phyloP scores from a whole-genome alignment of 768 basidiomycete genomes.

The Termitomyces sp. region DNA sequence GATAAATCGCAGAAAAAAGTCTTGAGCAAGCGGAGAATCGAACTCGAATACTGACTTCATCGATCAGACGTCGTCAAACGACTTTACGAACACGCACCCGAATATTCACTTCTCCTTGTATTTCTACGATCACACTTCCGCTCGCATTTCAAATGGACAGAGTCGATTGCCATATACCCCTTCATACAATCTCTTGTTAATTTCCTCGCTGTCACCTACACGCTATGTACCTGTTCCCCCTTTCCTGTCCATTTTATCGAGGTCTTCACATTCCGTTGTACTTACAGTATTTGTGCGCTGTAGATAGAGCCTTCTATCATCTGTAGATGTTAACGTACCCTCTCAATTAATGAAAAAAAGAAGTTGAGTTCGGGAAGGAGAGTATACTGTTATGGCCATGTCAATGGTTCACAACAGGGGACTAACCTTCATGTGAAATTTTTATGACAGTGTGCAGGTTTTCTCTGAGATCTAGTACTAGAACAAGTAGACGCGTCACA shows the following conservation, averaged over 20 bases:
- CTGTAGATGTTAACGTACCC: conserved; percentile 2
- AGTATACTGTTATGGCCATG: not conserved
- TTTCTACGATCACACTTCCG: conserved; percentile 2
- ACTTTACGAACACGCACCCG: not conserved
- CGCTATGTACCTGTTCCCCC: conserved; percentile 9
- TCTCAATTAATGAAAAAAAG: not conserved
- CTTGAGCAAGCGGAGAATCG: conserved; percentile 40
- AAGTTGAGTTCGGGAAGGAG: not conserved
- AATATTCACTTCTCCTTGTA: conserved; percentile 7
- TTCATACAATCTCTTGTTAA: not conserved
- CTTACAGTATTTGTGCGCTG: conserved; percentile 3
- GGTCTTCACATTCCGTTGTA: conserved; percentile 7
- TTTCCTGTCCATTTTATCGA: not conserved
- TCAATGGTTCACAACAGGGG: too few species aligned
- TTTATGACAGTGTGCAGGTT: too few species aligned
- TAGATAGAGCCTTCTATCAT: conserved; percentile 14
- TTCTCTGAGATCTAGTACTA: too few species aligned
- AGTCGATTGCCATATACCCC: conserved; percentile 15
- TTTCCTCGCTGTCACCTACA: not conserved
- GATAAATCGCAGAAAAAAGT: conserved; percentile 32
- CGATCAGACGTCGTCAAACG: not conserved
- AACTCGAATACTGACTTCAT: conserved; percentile 30
- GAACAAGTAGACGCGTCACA: too few species aligned
- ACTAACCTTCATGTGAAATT: too few species aligned
- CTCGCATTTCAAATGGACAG: conserved; percentile 8